Conservation (phyloP, 73 alveolate genomes). For the Paraurostyla sp. region DNA sequence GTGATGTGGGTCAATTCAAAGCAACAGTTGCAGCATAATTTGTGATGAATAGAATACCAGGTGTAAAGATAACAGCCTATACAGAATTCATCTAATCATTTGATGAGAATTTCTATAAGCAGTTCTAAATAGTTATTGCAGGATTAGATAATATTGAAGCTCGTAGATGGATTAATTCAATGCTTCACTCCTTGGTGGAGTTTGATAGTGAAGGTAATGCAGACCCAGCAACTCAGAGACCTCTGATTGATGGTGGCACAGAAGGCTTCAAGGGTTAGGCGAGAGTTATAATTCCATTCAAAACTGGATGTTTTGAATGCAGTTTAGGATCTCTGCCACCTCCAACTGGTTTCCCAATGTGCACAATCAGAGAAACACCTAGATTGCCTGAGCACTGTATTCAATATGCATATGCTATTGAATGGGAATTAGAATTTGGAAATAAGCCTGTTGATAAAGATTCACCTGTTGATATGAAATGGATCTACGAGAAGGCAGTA, state of each 20-base stretch:
- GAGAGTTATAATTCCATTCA: conserved; percentile 93
- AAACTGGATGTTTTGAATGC: conserved; percentile 93
- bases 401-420: conserved; percentile 92
- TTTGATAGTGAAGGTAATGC: conserved; percentile 90
- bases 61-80: conserved; percentile 71
- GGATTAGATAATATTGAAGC: conserved; percentile 99
- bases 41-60: conserved; percentile 90
- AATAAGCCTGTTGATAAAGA: conserved; percentile 94
- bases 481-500: conserved; percentile 98
- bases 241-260: conserved; percentile 99
- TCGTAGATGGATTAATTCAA: conserved; percentile 97
- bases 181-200: conserved; percentile 95
- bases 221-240: conserved; percentile 88
- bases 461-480: conserved; percentile 97
- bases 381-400: conserved; percentile 99
- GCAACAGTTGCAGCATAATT: conserved; percentile 99
- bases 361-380: conserved; percentile 99
- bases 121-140: conserved; percentile 97
- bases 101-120: conserved; percentile 93
- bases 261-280: conserved; percentile 99
- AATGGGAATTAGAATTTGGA: conserved; percentile 90
- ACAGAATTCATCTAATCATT: conserved; percentile 95
- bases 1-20: conserved; percentile 97
- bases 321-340: conserved; percentile 83
- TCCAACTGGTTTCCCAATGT: conserved; percentile 91